A percentile compares a stretch with the other conserved stretches of the same genome.
Evolutionary conservation across 208 protist genomes (phyloP).

Genomic region (Phytomonas francai): DNA sequence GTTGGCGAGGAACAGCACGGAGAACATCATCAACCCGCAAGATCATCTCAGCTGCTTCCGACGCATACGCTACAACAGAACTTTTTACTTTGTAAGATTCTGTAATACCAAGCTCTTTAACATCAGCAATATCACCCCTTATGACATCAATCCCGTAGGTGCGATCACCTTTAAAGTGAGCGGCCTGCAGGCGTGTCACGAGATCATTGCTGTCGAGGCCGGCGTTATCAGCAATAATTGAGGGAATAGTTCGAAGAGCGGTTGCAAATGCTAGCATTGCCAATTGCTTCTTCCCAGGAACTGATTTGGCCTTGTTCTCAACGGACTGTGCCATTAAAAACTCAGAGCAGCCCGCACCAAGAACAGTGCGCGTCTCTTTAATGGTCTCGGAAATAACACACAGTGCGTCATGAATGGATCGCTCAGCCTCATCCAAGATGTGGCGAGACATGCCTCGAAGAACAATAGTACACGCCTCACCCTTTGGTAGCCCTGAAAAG

Average conservation of each 20-base stretch:
- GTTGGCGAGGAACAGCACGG: conserved; percentile 89
- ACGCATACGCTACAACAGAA: conserved; percentile 94
- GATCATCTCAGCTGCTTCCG: conserved; percentile 99
- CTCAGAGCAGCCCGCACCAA: conserved; percentile 97
- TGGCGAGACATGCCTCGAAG: conserved; percentile 98
- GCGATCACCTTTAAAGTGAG: conserved; percentile 53
- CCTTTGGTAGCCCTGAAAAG: conserved; percentile 94
- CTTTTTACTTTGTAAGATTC: conserved; percentile 98
- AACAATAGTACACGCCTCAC: conserved; percentile 99
- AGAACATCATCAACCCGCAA: conserved; percentile 99
- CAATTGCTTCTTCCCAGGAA: conserved; percentile 78
- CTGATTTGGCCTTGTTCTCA: conserved; percentile 87
- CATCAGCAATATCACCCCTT: conserved; percentile 92
- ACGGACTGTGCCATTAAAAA: conserved; percentile 99
- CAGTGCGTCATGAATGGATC: conserved; percentile 99
- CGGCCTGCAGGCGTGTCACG: conserved; percentile 91
- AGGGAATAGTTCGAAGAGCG: conserved; percentile 93
- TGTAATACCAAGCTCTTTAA: conserved; percentile 93
- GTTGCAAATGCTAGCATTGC: conserved; percentile 96
- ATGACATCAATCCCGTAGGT: conserved; percentile 93
- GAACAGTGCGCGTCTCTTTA: conserved; percentile 92
- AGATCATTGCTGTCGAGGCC: conserved; percentile 97
- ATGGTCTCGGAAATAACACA: conserved; percentile 98
- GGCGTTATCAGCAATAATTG: conserved; percentile 98
- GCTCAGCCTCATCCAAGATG: conserved; percentile 98